Evolutionary conservation across 2,329 filamentous ascomycete genomes (phyloP).

Genomic region (Fusarium torulosum): DNA sequence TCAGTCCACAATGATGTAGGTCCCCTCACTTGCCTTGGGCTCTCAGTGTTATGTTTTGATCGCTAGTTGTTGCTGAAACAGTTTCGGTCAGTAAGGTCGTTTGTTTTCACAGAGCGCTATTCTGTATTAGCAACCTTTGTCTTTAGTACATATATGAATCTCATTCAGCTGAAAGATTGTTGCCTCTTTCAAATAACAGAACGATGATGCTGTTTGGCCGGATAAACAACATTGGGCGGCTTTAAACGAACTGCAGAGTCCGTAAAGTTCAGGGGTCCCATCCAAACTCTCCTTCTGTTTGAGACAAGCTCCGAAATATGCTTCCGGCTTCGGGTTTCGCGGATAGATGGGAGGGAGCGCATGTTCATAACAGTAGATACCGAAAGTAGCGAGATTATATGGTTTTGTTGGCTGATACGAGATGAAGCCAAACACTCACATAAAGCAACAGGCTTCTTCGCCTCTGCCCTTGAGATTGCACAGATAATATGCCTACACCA

Average conservation of each 20-base stretch:
- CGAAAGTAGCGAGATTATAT: conserved; percentile 10
- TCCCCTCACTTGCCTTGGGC: conserved; percentile 19
- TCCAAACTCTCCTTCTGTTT: conserved; percentile 1
- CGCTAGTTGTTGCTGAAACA: not conserved
- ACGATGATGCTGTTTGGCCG: conserved; percentile 14
- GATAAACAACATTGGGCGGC: conserved; percentile 14
- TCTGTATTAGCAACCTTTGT: not conserved
- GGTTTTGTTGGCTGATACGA: not conserved
- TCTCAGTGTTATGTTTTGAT: not conserved
- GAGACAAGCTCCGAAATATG: conserved; percentile 7
- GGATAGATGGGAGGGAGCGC: not conserved
- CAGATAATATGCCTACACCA: not conserved
- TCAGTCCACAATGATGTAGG: conserved; percentile 50
- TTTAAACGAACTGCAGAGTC: conserved; percentile 7
- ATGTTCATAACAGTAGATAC: not conserved
- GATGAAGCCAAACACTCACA: not conserved
- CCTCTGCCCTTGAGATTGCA: conserved; percentile 2
- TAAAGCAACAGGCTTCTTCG: not conserved
- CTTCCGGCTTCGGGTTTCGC: conserved; percentile 2
- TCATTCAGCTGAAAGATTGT: not conserved
- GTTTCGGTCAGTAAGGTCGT: not conserved
- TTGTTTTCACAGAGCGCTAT: not conserved
- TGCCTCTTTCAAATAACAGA: not conserved
- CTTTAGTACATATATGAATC: not conserved
- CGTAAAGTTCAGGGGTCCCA: conserved; percentile 9